Base-by-base conservation (phyloP, 306 rosid genomes). In the Cyamopsis tetragonoloba region DNA sequence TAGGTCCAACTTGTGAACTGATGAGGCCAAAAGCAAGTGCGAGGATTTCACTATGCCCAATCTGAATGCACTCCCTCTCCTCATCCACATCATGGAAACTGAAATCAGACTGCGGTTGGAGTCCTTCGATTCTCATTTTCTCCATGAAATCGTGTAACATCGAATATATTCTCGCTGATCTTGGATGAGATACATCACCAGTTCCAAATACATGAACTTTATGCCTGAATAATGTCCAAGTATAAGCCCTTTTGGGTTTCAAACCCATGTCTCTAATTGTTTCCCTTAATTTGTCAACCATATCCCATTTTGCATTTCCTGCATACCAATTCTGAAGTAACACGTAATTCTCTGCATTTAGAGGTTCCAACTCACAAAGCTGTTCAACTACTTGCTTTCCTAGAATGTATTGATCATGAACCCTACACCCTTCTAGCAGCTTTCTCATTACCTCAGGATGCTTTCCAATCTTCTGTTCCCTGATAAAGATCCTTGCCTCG, bases 121-220 rank as follows among this genome's bases (percentile, higher is more conserved):
- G 6, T 22, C 78, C 82, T 38, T 77, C 55, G 6, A 37, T 85
- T 72, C 79, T 83, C 88, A 86, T 85, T 77, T 77, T 78, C 77
- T 83, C 75, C 78, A 70, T 67, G 65, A 87, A 56, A 78, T 70
- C 22, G 75, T 87, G 77, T 15, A 89, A 74, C 69, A 83, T 84
- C 60, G 73, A 77, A 73, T 77, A 81, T 54, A 85, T 81, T 72
- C 42, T 68, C 51, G 35, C 75, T 31, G 93, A 84, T 66, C 93
- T 68, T 4, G 89, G 91, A 63, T 87, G 93, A 28, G 91, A 73
- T 30, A 76, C 82, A 67, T 89, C 91, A 39, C 96, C 92, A 0
- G 87, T 89, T 23, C 86, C 87, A 54, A 89, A 89, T 23, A 75
- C 89, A 35, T 89, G 96, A 60, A 87, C 79, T 87, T 83, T 89